phyloP scores from a whole-genome alignment of 163 green algal species.

The Trebouxiophyceae sp. region DNA sequence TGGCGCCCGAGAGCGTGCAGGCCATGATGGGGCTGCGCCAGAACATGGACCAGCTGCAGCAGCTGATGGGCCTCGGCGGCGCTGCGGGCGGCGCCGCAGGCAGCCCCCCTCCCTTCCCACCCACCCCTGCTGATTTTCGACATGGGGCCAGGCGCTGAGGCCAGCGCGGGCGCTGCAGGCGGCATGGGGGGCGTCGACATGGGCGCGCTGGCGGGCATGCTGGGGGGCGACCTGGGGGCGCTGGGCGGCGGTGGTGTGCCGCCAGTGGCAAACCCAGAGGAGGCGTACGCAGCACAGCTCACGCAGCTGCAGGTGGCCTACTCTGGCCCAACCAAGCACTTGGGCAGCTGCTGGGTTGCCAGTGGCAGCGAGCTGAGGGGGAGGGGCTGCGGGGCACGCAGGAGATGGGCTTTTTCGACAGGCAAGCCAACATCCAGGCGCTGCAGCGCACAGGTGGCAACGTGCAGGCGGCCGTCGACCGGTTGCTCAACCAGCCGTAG shows the following conservation, averaged over 20 bases:
- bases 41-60: slow-evolving; percentile 50
- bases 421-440: slow-evolving; percentile 67
- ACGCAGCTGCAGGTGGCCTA: slow-evolving; percentile 63
- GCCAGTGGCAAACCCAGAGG: slow-evolving; percentile 63
- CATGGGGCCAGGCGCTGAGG: too few relatives aligned
- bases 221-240: slow-evolving; percentile 19
- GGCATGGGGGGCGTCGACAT: slow-evolving; percentile 5
- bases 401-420: slow-evolving; percentile 94
- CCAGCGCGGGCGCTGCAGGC: too few relatives aligned
- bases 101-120: too few relatives aligned
- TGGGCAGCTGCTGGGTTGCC: too few relatives aligned
- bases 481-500: slow-evolving; percentile 68
- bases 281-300: slow-evolving; percentile 75
- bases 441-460: slow-evolving; percentile 79
- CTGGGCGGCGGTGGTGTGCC: slow-evolving; percentile 15
- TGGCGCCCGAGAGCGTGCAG: slow-evolving; percentile 61
- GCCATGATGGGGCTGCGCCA: slow-evolving; percentile 65
- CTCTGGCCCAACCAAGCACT: too few relatives aligned
- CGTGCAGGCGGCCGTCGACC: slow-evolving; percentile 85
- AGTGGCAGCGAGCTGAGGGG: too few relatives aligned
- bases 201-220: slow-evolving; percentile 8
- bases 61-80: too few relatives aligned
- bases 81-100: too few relatives aligned
- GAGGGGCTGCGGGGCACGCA: too few relatives aligned
- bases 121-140: too few relatives aligned